These are phyloP conservation scores for Coemansia javaensis DNA, from an alignment of 192 early-diverging fungal species.

Conservation along the genomic window DNA sequence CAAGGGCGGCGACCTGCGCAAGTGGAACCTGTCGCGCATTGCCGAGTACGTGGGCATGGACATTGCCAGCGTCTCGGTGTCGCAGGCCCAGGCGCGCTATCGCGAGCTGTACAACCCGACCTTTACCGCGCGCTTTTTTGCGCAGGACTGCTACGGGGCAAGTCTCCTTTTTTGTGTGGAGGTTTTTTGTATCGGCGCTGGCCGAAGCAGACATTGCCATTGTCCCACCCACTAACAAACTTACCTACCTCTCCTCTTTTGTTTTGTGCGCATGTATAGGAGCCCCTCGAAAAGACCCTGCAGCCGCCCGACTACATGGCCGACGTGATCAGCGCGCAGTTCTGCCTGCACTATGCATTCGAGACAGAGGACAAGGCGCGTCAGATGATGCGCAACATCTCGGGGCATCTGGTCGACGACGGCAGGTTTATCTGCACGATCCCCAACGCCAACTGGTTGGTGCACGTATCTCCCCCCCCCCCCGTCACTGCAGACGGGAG, in stretches of 20 bases:
- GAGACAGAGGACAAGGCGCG: slow-evolving; percentile 76
- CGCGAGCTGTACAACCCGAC: slow-evolving; percentile 47
- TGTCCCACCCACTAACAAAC: too few relatives aligned
- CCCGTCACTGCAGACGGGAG: too few relatives aligned
- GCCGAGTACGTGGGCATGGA: slow-evolving; percentile 77
- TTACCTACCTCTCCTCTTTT: too few relatives aligned
- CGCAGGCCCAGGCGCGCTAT: slow-evolving; percentile 75
- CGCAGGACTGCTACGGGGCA: slow-evolving; percentile 80
- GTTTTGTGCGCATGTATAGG: slow-evolving; percentile 22
- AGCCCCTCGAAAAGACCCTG: slow-evolving; percentile 56
- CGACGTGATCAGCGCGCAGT: slow-evolving; percentile 92
- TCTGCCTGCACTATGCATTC: slow-evolving; percentile 95
- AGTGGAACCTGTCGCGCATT: slow-evolving; percentile 72
- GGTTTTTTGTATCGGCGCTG: background rate
- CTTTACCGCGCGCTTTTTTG: slow-evolving; percentile 74
- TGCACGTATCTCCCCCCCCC: slow-evolving; percentile 45
- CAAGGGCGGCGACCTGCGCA: slow-evolving; percentile 86
- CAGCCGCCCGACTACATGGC: slow-evolving; percentile 54
- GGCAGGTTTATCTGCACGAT: slow-evolving; percentile 91
- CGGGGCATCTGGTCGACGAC: slow-evolving; percentile 60
- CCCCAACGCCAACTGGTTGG: slow-evolving; percentile 86
- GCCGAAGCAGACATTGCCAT: background rate
- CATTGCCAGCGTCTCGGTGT: slow-evolving; percentile 80
- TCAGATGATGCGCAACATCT: slow-evolving; percentile 77
- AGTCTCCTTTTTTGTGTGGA: background rate